Evolutionary conservation across 2,329 filamentous ascomycete species (phyloP).

Genomic region (Colletotrichum destructivum): DNA sequence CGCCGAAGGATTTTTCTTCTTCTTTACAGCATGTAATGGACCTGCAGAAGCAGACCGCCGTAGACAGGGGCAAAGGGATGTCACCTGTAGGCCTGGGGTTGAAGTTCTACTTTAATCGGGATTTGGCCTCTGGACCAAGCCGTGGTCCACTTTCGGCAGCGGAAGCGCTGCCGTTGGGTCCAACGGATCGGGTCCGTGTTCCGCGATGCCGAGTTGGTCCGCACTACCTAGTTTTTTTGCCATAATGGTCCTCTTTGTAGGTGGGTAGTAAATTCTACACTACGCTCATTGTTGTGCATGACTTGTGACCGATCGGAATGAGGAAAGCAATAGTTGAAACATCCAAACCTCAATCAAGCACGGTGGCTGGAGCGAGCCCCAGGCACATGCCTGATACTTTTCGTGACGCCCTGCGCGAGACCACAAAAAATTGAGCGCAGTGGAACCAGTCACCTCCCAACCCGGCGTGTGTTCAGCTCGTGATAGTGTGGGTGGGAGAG

Average conservation of each 20-base stretch:
- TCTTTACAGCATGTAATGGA: no score
- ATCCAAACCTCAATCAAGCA: background rate
- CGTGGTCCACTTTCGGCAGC: background rate
- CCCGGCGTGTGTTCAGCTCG: no score
- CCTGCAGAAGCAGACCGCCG: background rate
- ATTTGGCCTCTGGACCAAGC: background rate
- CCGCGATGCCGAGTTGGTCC: background rate
- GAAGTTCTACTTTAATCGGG: background rate
- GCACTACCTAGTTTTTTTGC: background rate
- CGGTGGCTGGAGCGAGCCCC: background rate
- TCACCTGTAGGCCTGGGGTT: background rate
- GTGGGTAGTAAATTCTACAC: background rate
- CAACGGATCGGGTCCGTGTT: background rate
- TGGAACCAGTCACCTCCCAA: background rate
- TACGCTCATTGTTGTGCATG: background rate
- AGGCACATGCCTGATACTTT: background rate
- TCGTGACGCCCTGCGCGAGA: background rate
- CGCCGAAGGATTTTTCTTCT: no score
- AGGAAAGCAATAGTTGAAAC: no score
- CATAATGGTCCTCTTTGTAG: background rate
- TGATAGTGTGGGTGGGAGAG: background rate
- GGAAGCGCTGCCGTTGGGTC: conserved; percentile 4
- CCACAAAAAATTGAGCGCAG: background rate
- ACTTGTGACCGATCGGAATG: background rate
- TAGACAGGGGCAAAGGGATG: background rate